These are phyloP conservation scores for Davidsoniella australis DNA, from an alignment of 2,329 filamentous ascomycete genomes.

Conservation along the genomic window DNA sequence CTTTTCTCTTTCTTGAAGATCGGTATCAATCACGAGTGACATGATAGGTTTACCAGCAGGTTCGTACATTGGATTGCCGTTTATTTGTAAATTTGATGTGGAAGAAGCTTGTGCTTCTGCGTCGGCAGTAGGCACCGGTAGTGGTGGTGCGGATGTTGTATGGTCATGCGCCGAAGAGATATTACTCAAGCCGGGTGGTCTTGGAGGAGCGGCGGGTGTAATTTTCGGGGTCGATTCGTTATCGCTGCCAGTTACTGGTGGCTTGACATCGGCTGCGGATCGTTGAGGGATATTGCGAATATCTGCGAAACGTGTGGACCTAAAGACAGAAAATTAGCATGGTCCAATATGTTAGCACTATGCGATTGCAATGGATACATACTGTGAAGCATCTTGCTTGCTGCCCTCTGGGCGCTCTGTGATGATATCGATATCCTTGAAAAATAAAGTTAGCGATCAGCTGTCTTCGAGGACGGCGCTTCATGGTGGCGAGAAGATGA, in stretches of 20 bases:
- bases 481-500: not conserved
- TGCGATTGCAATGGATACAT: conserved; percentile 17
- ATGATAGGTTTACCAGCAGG: conserved; percentile 66
- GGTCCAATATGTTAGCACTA: not conserved
- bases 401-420: conserved; percentile 49
- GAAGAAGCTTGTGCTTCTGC: conserved; percentile 47
- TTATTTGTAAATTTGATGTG: conserved; percentile 71
- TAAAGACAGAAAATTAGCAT: conserved; percentile 17
- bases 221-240: conserved; percentile 5
- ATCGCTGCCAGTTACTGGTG: conserved; percentile 16
- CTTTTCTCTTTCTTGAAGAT: conserved; percentile 67
- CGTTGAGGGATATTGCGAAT: conserved; percentile 48
- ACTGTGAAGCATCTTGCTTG: conserved; percentile 42
- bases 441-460: conserved; percentile 2
- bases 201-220: conserved; percentile 26
- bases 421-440: conserved; percentile 50
- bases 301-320: conserved; percentile 45
- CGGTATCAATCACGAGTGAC: conserved; percentile 54
- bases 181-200: conserved; percentile 17
- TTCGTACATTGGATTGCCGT: conserved; percentile 65
- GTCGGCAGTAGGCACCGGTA: conserved; percentile 23
- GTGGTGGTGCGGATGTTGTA: conserved; percentile 5
- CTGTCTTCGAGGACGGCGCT: not conserved
- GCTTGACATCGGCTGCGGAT: conserved; percentile 32
- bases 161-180: conserved; percentile 9